phyloP scores from a whole-genome alignment of 768 basidiomycete species.

The Rhizopogon vesiculosus region DNA sequence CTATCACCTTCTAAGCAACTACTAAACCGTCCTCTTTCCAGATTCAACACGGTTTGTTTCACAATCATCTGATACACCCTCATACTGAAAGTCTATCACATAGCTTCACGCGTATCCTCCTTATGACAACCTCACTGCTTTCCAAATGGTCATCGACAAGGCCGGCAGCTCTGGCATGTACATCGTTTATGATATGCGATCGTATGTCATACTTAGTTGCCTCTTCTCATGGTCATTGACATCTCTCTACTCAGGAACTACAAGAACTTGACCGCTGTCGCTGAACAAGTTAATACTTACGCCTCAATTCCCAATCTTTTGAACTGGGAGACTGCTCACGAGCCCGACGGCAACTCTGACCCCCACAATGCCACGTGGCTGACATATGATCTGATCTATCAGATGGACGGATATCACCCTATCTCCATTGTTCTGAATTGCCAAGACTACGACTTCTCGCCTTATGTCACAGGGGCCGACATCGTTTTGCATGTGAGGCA shows the following conservation, averaged over 20 bases:
- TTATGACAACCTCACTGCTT: constrained; percentile 48
- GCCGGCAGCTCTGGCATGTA: constrained; percentile 35
- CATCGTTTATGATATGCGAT: constrained; percentile 78
- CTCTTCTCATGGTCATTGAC: background rate
- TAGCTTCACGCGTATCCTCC: constrained; percentile 70
- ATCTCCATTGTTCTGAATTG: constrained; percentile 53
- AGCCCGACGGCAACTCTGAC: constrained; percentile 66
- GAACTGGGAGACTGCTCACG: constrained; percentile 69
- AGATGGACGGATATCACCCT: constrained; percentile 54
- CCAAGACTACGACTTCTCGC: constrained; percentile 55
- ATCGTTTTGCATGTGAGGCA: constrained; percentile 64
- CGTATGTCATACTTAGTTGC: constrained; percentile 23
- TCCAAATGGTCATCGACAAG: constrained; percentile 13
- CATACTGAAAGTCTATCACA: constrained; percentile 21
- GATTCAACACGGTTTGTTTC: constrained; percentile 16
- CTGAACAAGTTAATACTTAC: constrained; percentile 58
- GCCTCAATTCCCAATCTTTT: constrained; percentile 65
- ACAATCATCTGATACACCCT: background rate
- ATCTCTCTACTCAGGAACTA: constrained; percentile 38
- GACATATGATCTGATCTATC: constrained; percentile 43
- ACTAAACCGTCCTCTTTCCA: too few relatives aligned
- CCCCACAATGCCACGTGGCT: constrained; percentile 50
- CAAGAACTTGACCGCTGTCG: constrained; percentile 55
- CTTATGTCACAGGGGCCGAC: constrained; percentile 60
- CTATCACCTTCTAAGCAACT: too few relatives aligned